Percentiles rank a stretch among this genome's conserved stretches.
Evolutionary conservation across 1,284 basidiomycete genomes (phyloP).

Genomic region (Austroboletus rostrupii): DNA sequence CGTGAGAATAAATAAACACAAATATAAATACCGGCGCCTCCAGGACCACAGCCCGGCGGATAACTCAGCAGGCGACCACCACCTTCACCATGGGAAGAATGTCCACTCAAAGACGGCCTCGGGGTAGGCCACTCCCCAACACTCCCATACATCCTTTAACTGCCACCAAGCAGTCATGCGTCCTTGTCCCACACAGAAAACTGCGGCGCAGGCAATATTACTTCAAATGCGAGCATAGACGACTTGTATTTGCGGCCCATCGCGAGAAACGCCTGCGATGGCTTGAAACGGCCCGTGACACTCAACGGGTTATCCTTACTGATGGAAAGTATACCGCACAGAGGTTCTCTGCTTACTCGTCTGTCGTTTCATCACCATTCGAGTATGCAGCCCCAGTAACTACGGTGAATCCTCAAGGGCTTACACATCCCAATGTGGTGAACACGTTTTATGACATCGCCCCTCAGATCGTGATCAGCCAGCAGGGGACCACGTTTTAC

Average conservation of each 20-base stretch:
- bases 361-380: constrained; percentile 22
- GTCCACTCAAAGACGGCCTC: constrained; percentile 16
- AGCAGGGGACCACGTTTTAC: constrained; percentile 39
- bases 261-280: constrained; percentile 27
- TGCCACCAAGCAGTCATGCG: constrained; percentile 25
- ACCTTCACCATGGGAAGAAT: constrained; percentile 22
- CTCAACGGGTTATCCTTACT: constrained; percentile 39
- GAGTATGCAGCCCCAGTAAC: constrained; percentile 8
- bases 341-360: constrained; percentile 20
- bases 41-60: constrained; percentile 1
- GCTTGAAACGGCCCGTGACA: constrained; percentile 38
- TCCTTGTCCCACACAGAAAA: constrained; percentile 14
- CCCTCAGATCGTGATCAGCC: constrained; percentile 35
- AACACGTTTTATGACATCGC: constrained; percentile 36
- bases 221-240: constrained; percentile 16
- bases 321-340: constrained; percentile 46
- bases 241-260: constrained; percentile 18
- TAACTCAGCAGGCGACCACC: constrained; percentile 6
- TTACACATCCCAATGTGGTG: background rate
- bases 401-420: constrained; percentile 5
- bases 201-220: constrained; percentile 25
- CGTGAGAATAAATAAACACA: constrained; percentile 13
- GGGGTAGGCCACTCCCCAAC: constrained; percentile 27
- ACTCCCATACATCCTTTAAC: constrained; percentile 17
- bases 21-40: constrained; percentile 11